A percentile compares a stretch with the other conserved stretches of the same genome.
phyloP scores from a whole-genome alignment of 1,284 basidiomycete species.

The Calocybe gambosa region DNA sequence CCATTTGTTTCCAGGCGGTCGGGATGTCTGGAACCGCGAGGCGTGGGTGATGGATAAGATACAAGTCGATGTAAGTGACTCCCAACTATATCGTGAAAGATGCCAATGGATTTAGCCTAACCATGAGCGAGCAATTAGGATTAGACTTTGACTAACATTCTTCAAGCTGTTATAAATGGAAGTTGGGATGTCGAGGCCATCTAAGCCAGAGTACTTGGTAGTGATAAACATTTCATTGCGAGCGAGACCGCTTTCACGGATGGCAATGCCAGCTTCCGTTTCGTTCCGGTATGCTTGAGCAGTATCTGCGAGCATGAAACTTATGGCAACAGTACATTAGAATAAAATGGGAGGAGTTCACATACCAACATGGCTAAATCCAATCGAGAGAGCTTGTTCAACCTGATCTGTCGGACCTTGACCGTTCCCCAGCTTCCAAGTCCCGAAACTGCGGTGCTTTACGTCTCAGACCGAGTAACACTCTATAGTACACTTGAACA shows the following conservation, averaged over 20 bases:
- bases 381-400: slow-evolving; percentile 45
- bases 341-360: not conserved
- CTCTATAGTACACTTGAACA: not conserved
- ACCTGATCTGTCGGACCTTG: slow-evolving; percentile 43
- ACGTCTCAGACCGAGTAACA: not conserved
- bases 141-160: slow-evolving; percentile 34
- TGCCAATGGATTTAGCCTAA: not conserved
- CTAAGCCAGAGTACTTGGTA: slow-evolving; percentile 55
- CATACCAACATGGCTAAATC: slow-evolving; percentile 49
- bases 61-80: slow-evolving; percentile 63
- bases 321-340: not conserved
- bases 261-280: slow-evolving; percentile 39
- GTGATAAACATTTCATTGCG: slow-evolving; percentile 43
- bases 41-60: slow-evolving; percentile 57
- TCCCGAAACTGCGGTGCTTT: slow-evolving; percentile 35
- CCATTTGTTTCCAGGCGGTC: slow-evolving; percentile 57
- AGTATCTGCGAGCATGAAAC: slow-evolving; percentile 30
- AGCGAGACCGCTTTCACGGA: slow-evolving; percentile 40
- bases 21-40: slow-evolving; percentile 47
- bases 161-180: slow-evolving; percentile 53
- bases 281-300: slow-evolving; percentile 47
- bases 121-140: not conserved
- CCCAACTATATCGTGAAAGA: slow-evolving; percentile 40
- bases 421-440: slow-evolving; percentile 46
- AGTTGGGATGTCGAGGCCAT: slow-evolving; percentile 44